These are phyloP conservation scores for Stephanodiscus minutulus DNA, from an alignment of 108 stramenopile species.

Conservation along the genomic window DNA sequence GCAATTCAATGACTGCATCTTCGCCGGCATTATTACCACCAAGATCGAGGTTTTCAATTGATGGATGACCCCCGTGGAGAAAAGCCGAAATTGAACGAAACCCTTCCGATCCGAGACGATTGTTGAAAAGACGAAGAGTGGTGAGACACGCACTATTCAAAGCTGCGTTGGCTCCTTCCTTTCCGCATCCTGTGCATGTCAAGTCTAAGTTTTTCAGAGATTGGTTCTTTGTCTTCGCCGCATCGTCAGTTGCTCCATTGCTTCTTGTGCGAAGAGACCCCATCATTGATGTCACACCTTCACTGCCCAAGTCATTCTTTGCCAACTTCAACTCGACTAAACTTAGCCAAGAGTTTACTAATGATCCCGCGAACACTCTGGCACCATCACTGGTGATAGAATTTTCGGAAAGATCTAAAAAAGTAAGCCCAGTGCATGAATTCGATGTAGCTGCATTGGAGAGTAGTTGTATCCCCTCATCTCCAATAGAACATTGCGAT, in stretches of 20 bases:
- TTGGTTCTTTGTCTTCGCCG: conserved; percentile 9
- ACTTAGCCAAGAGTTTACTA: conserved; percentile 29
- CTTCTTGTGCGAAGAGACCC: conserved; percentile 17
- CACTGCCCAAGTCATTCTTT: conserved; percentile 44
- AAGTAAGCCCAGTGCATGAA: conserved; percentile 28
- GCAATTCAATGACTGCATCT: conserved; percentile 53
- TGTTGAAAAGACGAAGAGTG: conserved; percentile 67
- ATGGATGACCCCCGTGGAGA: conserved; percentile 54
- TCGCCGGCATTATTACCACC: conserved; percentile 70
- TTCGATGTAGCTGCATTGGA: conserved; percentile 14
- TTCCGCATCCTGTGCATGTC: conserved; percentile 59
- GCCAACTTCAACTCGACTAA: conserved; percentile 51
- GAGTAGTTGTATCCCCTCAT: conserved; percentile 52
- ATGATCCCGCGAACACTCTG: conserved; percentile 28
- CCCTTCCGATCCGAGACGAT: conserved; percentile 63
- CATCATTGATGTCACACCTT: conserved; percentile 39
- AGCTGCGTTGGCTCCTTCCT: conserved; percentile 52
- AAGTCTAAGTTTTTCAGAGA: conserved; percentile 57
- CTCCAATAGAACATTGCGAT: conserved; percentile 49
- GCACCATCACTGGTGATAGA: conserved; percentile 42
- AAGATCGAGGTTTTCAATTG: conserved; percentile 67
- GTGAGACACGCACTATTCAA: conserved; percentile 38
- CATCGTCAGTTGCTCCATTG: not conserved
- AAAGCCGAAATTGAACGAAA: conserved; percentile 47
- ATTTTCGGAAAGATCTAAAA: conserved; percentile 60